These are phyloP conservation scores for Jatropha curcas DNA, from an alignment of 345 rosid genomes.

Conservation along the genomic window DNA sequence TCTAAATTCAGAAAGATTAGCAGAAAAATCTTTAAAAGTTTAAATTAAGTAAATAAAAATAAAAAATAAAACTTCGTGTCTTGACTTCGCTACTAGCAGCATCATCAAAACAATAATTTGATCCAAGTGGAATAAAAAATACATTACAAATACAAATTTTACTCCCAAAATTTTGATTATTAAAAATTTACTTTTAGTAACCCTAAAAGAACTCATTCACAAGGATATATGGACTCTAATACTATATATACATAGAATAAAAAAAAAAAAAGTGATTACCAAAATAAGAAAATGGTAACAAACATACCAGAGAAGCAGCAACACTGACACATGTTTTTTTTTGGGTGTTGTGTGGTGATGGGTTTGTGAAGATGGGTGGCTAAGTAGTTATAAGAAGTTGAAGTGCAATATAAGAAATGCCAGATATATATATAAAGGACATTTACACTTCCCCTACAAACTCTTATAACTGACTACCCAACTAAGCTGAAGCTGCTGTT, in stretches of 20 bases:
- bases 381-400: slow-evolving; percentile 19
- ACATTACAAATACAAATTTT: no score
- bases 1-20: no score
- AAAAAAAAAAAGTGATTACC: background rate
- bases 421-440: background rate
- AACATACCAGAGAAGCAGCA: slow-evolving; percentile 29
- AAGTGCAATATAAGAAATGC: slow-evolving; percentile 22
- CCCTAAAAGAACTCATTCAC: no score
- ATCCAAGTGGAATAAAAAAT: no score
- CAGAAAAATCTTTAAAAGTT: no score
- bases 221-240: no score
- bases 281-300: background rate
- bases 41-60: no score
- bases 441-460: background rate
- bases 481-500: slow-evolving; percentile 41
- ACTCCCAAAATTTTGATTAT: no score
- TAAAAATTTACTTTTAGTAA: no score
- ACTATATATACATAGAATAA: background rate
- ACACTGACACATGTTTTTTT: background rate
- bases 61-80: no score
- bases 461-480: slow-evolving; percentile 33
- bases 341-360: background rate
- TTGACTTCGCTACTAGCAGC: no score
- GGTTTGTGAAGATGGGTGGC: slow-evolving; percentile 11
- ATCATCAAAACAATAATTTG: no score